phyloP scores from a whole-genome alignment of 1,284 basidiomycete species.

The Malassezia restricta region DNA sequence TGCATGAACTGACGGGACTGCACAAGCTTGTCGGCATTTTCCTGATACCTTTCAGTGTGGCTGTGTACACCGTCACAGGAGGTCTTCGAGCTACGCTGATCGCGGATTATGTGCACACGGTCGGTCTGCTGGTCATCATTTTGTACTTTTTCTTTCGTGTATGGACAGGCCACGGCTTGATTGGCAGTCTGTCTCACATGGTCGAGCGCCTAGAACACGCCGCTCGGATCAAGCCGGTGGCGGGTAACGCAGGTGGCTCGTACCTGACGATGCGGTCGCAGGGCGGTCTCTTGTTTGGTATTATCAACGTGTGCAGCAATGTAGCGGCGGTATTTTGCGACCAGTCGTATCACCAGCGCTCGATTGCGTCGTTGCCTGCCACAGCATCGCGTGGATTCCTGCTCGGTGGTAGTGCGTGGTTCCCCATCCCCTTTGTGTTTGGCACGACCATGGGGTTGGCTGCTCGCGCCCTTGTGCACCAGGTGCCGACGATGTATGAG shows the following conservation, averaged over 20 bases:
- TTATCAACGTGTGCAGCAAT: slow-evolving; percentile 58
- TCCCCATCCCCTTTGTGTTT: slow-evolving; percentile 55
- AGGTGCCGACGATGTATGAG: slow-evolving; percentile 27
- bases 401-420: slow-evolving; percentile 64
- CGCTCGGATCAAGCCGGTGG: slow-evolving; percentile 39
- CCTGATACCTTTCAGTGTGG: slow-evolving; percentile 36
- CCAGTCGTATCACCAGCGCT: slow-evolving; percentile 58
- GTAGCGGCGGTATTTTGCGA: slow-evolving; percentile 57
- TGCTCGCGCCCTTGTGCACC: slow-evolving; percentile 42
- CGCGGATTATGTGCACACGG: slow-evolving; percentile 41
- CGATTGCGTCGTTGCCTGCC: slow-evolving; percentile 69
- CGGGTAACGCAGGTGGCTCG: slow-evolving; percentile 16
- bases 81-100: slow-evolving; percentile 40
- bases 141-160: slow-evolving; percentile 56
- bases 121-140: slow-evolving; percentile 36
- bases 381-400: slow-evolving; percentile 79
- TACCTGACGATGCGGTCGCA: slow-evolving; percentile 68
- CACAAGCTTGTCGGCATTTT: slow-evolving; percentile 32
- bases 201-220: slow-evolving; percentile 50
- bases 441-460: slow-evolving; percentile 54
- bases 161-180: slow-evolving; percentile 54
- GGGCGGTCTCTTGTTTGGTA: slow-evolving; percentile 72
- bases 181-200: slow-evolving; percentile 30
- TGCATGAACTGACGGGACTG: slow-evolving; percentile 52
- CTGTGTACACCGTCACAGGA: slow-evolving; percentile 35